A percentile compares a stretch with the other conserved stretches of the same genome.
Evolutionary conservation across 2,329 filamentous ascomycete genomes (phyloP).

Genomic region (Verticillium isaacii): DNA sequence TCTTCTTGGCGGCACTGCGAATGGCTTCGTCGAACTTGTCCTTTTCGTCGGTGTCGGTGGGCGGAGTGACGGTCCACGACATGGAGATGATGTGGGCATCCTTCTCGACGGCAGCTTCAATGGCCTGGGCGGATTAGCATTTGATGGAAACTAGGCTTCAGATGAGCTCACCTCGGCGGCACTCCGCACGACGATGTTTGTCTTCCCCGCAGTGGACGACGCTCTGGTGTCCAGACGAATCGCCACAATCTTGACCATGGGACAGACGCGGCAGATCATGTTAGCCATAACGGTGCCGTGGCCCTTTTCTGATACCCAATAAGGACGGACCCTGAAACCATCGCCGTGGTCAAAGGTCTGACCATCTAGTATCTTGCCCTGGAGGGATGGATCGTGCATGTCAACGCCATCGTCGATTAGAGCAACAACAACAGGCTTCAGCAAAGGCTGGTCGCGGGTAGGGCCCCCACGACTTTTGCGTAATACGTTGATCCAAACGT

Average conservation of each 20-base stretch:
- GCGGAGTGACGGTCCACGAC: conserved; percentile 27
- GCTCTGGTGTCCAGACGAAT: conserved; percentile 11
- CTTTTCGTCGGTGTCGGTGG: conserved; percentile 5
- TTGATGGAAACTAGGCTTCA: not conserved
- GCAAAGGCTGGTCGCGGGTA: not conserved
- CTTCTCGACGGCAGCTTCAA: conserved; percentile 20
- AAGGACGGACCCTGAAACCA: not conserved
- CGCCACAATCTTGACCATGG: conserved; percentile 18
- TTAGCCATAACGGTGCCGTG: conserved; percentile 23
- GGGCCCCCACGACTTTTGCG: not conserved
- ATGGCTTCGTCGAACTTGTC: conserved; percentile 12
- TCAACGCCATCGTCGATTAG: conserved; percentile 35
- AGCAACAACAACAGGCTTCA: conserved; percentile 21
- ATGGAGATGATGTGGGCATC: conserved; percentile 31
- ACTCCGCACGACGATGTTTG: conserved; percentile 10
- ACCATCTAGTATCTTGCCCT: conserved; percentile 19
- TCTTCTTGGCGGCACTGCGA: conserved; percentile 12
- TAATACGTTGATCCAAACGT: conserved; percentile 3
- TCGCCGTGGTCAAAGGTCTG: conserved; percentile 18
- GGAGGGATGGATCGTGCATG: conserved; percentile 15
- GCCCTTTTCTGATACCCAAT: not conserved
- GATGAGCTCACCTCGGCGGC: conserved; percentile 18
- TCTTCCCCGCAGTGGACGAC: conserved; percentile 18
- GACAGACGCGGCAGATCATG: conserved; percentile 18
- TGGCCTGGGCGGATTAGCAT: conserved; percentile 17